Evolutionary conservation across 2,329 filamentous ascomycete genomes (phyloP).

Genomic region (Diaporthe ampelina): DNA sequence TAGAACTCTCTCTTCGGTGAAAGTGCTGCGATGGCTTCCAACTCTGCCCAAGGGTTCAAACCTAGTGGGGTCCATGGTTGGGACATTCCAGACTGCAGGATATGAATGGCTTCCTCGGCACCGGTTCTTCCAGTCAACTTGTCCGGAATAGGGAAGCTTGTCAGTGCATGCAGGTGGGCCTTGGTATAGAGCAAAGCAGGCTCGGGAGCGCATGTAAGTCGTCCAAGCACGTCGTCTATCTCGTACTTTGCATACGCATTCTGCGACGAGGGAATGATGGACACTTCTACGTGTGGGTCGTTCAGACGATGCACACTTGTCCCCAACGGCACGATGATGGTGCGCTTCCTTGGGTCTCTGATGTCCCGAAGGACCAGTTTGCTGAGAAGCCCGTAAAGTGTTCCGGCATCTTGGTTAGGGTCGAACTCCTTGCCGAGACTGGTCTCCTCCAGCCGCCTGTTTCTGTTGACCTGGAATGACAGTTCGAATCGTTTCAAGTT

Average conservation of each 20-base stretch:
- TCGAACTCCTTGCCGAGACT: conserved; percentile 69
- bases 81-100: conserved; percentile 62
- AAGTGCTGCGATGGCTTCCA: conserved; percentile 48
- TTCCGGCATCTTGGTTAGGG: conserved; percentile 69
- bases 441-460: conserved; percentile 58
- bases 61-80: conserved; percentile 62
- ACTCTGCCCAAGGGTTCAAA: background rate
- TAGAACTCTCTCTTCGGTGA: conserved; percentile 53
- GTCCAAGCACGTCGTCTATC: conserved; percentile 67
- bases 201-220: conserved; percentile 70
- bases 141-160: conserved; percentile 71
- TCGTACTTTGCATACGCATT: conserved; percentile 63
- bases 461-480: conserved; percentile 63
- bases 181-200: conserved; percentile 68
- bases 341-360: conserved; percentile 57
- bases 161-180: conserved; percentile 71
- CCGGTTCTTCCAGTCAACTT: conserved; percentile 71
- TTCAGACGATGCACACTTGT: conserved; percentile 46
- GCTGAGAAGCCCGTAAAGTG: conserved; percentile 70
- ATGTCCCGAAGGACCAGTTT: conserved; percentile 69
- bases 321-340: conserved; percentile 68
- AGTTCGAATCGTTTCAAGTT: conserved; percentile 68
- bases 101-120: conserved; percentile 69
- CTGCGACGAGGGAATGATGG: conserved; percentile 47
- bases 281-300: conserved; percentile 60